Evolutionary conservation across 371 early-diverging fungal species (phyloP), one percentile per base, ranked within the genome.

Genomic region (Apophysomyces variabilis): DNA sequence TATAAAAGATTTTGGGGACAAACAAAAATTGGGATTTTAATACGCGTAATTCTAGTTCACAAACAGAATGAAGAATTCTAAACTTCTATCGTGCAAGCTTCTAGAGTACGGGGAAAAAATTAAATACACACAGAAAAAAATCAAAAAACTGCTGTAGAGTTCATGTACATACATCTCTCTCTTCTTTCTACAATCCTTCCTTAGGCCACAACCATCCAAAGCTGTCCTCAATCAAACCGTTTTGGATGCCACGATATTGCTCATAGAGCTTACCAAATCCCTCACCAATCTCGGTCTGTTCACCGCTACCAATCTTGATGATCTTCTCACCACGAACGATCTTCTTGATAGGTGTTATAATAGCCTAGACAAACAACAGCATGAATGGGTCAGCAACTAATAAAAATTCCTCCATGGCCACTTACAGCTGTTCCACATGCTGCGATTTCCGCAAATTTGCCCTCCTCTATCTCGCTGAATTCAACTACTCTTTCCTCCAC

Each of bases 131-230:
- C 43, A 0, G 18, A 43, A 43, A 43, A 14, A 43, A 4, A 43
- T 43, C 14, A 43, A 1, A 43, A 26, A 26, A 26, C 14, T 14
- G 4, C 12, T 4, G 14, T 43, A 47, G 9, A 47, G 47, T n/a
- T n/a, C 8, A 41, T 41, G 1, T 41, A 13, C 41, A 8, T 8
- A 41, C 68, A 65, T 14, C 57, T 39, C 54, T n/a, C n/a, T 41
- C 13, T 41, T 66, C 60, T 65, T 45, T 57, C 67, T 76, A 85
- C 56, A 92, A 74, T 7, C 93, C 93, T 66, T 89, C 82, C 5
- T 80, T 71, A 7, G 93, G 91, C 88, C 89, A 90, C 87, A 91
- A 83, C 92, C 92, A 93, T 11, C 82, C 86, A 66, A 79, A 86
- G 14, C 78, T 66, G 62, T 91, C 90, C 45, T 83, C 79, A 11